Evolutionary conservation across 163 green algal species (phyloP), one percentile per base, ranked within the genome.

Genomic region (Scenedesmus sp.): DNA sequence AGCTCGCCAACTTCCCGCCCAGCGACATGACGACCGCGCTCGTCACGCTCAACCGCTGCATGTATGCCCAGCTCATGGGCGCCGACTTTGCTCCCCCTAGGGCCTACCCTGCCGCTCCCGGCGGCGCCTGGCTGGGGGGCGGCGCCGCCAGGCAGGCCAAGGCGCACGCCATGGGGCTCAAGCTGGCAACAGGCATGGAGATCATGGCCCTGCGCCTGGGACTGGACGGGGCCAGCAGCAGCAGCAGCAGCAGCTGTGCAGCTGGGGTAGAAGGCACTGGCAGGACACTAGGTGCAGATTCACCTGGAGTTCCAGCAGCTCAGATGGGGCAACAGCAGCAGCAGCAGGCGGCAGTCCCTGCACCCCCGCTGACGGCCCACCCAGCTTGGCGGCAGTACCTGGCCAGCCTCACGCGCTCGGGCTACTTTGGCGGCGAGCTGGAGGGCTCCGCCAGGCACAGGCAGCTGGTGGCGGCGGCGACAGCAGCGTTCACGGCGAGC

Each of bases 51-150:
- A 97, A 93, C 91, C 91, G 96, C 53, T 98, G 94, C 91, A 92
- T 97, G 76, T 98, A 97, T 80, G 97, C 97, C 0, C 97, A 99
- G 94, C 91, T 99, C 89, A 85, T 89, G 79, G 92, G 97, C 72
- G 94, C 97, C 90, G 91, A 94, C 30, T 98, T 96, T 83, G 87
- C 92, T 15, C 79, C 95, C 56, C 95, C 97, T 0, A 86, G 72
- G 72, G 22, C 22, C 30, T 86, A 82, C 68, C 59, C 79, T 56
- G 20, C 42, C 43, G n/a, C 42, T 16, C 40, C 59, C 12, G 59
- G 12, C 9, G 56, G 49, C 12, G 4, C 43, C 24, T 83, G 87
- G 61, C 43, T 83, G 59, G 42, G 87, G 94, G 79, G 80, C n/a
- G 20, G 40, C 42, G 73, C 46, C 12, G 42, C 80, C 42, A 46